Percentiles rank a stretch among this genome's conserved stretches.
Conservation (phyloP, 768 basidiomycete species). For the Boletus pseudo-olivaceus region DNA sequence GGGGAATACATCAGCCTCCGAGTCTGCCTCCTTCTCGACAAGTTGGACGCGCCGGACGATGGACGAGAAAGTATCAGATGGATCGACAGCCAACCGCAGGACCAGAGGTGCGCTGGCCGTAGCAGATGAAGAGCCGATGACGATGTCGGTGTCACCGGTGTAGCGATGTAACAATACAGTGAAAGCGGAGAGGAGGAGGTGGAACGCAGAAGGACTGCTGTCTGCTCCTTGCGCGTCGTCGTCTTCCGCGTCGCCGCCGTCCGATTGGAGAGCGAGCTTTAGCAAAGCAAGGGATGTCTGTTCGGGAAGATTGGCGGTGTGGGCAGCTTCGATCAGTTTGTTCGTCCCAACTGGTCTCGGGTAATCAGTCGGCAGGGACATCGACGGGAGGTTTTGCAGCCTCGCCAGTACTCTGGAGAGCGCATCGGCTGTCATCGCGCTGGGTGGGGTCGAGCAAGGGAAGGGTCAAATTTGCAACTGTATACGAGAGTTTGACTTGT, state of each 20-base stretch:
- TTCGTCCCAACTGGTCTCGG: constrained; percentile 72
- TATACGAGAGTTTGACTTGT: constrained; percentile 1
- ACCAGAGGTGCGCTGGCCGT: constrained; percentile 74
- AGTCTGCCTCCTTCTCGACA: constrained; percentile 79
- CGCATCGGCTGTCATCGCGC: constrained; percentile 25
- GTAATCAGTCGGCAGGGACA: constrained; percentile 95
- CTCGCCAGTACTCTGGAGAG: constrained; percentile 58
- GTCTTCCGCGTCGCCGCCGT: constrained; percentile 48
- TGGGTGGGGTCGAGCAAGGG: neutral
- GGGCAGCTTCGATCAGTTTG: constrained; percentile 82
- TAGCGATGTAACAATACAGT: constrained; percentile 87
- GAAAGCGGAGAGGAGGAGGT: constrained; percentile 90
- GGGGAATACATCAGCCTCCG: constrained; percentile 74
- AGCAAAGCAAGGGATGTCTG: constrained; percentile 75
- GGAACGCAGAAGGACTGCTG: constrained; percentile 76
- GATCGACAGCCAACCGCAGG: constrained; percentile 78
- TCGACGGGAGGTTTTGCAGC: constrained; percentile 79
- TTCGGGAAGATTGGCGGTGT: constrained; percentile 66
- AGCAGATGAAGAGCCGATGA: constrained; percentile 86
- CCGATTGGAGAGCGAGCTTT: constrained; percentile 74
- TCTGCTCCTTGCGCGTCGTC: constrained; percentile 40
- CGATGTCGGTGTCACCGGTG: constrained; percentile 91
- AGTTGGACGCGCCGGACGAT: constrained; percentile 83
- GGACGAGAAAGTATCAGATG: constrained; percentile 85
- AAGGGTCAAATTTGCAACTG: neutral